These are phyloP conservation scores for Salix exigua DNA, from an alignment of 345 rosid genomes.

Conservation along the genomic window DNA sequence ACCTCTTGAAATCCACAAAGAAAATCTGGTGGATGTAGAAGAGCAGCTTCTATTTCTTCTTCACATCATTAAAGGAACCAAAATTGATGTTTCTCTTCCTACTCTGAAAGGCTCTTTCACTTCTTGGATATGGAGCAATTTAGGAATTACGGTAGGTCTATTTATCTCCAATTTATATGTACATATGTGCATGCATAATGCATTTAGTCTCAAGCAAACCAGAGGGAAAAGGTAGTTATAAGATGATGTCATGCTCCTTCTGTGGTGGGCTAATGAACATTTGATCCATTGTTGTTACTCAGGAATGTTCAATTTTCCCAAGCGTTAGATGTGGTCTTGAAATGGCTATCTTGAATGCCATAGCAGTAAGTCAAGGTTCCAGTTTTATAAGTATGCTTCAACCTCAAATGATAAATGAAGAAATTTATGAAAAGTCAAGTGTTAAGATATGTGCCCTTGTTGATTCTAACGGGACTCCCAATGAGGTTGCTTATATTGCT, in stretches of 20 bases:
- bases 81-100: constrained; percentile 48
- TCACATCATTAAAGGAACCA: constrained; percentile 59
- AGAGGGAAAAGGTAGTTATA: not conserved
- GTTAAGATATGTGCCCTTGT: constrained; percentile 80
- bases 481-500: constrained; percentile 68
- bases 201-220: not conserved
- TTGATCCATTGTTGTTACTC: constrained; percentile 12
- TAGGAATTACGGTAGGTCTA: constrained; percentile 66
- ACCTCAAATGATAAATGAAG: constrained; percentile 34
- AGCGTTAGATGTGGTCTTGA: constrained; percentile 95
- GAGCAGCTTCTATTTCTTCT: constrained; percentile 69
- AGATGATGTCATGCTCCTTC: not conserved
- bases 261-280: not conserved
- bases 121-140: constrained; percentile 77
- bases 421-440: constrained; percentile 34
- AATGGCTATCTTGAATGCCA: constrained; percentile 81
- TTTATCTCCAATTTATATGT: constrained; percentile 16
- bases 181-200: constrained; percentile 5
- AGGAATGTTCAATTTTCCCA: constrained; percentile 75
- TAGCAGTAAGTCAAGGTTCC: constrained; percentile 55
- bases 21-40: constrained; percentile 69
- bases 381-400: constrained; percentile 49
- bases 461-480: constrained; percentile 71
- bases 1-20: constrained; percentile 67
- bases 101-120: constrained; percentile 63